Evolutionary conservation across 2,329 filamentous ascomycete genomes (phyloP), one percentile per base, ranked within the genome.

Genomic region (Cladorrhinum sp.): DNA sequence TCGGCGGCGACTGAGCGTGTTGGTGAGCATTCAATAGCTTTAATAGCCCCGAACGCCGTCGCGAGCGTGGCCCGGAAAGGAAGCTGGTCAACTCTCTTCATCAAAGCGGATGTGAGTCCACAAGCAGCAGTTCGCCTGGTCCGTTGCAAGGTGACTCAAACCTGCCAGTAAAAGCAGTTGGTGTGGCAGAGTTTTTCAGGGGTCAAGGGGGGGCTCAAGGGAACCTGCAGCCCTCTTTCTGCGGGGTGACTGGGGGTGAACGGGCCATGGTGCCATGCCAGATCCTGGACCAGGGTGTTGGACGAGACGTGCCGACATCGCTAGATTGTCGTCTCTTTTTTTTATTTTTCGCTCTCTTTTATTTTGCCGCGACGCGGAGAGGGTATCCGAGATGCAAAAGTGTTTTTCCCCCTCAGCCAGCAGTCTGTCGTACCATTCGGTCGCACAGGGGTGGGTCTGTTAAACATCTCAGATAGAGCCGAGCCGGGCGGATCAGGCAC

Each of bases 51-150:
- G 42, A 20, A 21, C 42, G 42, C 18, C 42, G 42, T 21, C 18
- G 18, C 42, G 42, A 46, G 42, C 42, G n/a, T 46, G 42, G 42
- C 42, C 42, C 42, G 42, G 42, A 46, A 46, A 46, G 67, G 67
- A 67, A 68, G 67, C 65, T 68, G 63, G 30, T 36, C 60, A 53
- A 18, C 24, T 46, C 16, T 21, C 42, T 30, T 63, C 62, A 24
- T 21, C 33, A 24, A 54, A 59, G 51, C 62, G 62, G 57, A 56
- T 61, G 56, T 60, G 49, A 46, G 57, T 61, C 61, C 59, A 24
- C 61, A 57, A 62, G 57, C 57, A 62, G 61, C 51, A 65, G 58
- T 46, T 62, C 54, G 57, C 36, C 21, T 20, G 61, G 56, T 56
- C 61, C 58, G 58, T 62, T 61, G 55, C 55, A 63, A 58, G 42